phyloP scores from a whole-genome alignment of 2,329 filamentous ascomycete genomes.

The Xylariaceae sp. region DNA sequence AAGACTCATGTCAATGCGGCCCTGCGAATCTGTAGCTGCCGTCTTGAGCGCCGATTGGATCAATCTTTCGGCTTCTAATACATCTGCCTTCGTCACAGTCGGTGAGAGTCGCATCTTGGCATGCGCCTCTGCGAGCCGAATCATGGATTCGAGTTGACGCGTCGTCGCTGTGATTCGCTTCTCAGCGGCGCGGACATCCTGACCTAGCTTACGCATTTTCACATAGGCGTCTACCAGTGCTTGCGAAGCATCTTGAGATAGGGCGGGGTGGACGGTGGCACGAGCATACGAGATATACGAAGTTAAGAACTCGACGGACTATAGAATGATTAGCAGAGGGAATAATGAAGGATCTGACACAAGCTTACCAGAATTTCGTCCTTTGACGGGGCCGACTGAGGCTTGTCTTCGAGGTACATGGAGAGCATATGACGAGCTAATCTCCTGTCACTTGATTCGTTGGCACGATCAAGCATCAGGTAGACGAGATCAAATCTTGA shows the following conservation, averaged over 20 bases:
- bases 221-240: constrained; percentile 87
- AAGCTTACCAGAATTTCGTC: constrained; percentile 76
- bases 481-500: constrained; percentile 98
- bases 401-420: constrained; percentile 94
- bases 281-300: constrained; percentile 97
- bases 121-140: constrained; percentile 91
- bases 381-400: constrained; percentile 72
- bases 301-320: constrained; percentile 94
- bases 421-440: constrained; percentile 89
- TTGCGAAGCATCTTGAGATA: constrained; percentile 76
- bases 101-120: constrained; percentile 90
- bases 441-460: constrained; percentile 84
- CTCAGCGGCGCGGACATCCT: constrained; percentile 81
- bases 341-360: background rate
- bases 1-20: constrained; percentile 94
- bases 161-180: constrained; percentile 98
- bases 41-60: constrained; percentile 96
- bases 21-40: constrained; percentile 89
- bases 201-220: constrained; percentile 89
- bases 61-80: constrained; percentile 84
- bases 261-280: constrained; percentile 75
- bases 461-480: constrained; percentile 88
- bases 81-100: constrained; percentile 76
- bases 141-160: constrained; percentile 96
- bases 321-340: constrained; percentile 26